Conservation (phyloP, 1,284 basidiomycete species). For the Boletus sp. region DNA sequence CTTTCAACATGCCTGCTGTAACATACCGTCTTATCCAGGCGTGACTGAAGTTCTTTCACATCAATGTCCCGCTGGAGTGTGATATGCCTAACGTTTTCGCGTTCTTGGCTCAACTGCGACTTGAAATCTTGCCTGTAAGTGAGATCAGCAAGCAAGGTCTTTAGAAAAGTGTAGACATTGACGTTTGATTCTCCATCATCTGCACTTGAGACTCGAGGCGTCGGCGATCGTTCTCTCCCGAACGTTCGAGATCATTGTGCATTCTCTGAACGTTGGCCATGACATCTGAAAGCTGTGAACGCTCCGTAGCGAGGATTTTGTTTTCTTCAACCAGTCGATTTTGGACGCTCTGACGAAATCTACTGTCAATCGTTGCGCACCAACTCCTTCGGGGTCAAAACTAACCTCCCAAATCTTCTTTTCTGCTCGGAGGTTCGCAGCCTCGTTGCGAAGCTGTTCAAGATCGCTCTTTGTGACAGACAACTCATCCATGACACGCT, state of each 20-base stretch:
- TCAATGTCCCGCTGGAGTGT: conserved; percentile 84
- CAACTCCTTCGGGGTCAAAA: not conserved
- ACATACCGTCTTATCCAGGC: conserved; percentile 73
- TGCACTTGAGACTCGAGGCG: conserved; percentile 82
- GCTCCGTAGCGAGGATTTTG: conserved; percentile 75
- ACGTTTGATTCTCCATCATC: conserved; percentile 80
- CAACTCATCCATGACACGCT: conserved; percentile 66
- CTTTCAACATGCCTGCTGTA: not conserved
- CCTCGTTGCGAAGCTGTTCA: conserved; percentile 83
- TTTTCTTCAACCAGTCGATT: conserved; percentile 84
- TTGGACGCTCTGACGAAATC: conserved; percentile 64
- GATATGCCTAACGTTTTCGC: conserved; percentile 74
- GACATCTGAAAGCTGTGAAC: conserved; percentile 82
- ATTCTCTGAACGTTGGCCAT: conserved; percentile 89
- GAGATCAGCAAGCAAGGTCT: conserved; percentile 1
- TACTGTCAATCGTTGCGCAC: conserved; percentile 4
- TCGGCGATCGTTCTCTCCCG: conserved; percentile 77
- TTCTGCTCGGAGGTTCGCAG: conserved; percentile 86
- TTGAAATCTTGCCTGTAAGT: conserved; percentile 71
- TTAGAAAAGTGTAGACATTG: conserved; percentile 33
- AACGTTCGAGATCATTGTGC: conserved; percentile 85
- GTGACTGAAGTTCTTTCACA: conserved; percentile 71
- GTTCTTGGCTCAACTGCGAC: conserved; percentile 76
- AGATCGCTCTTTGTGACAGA: conserved; percentile 57
- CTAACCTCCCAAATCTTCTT: conserved; percentile 90